Percentiles rank a stretch among this genome's conserved stretches.
Conservation (phyloP, 495 filamentous ascomycete species). For the Recurvomyces mirabilis region DNA sequence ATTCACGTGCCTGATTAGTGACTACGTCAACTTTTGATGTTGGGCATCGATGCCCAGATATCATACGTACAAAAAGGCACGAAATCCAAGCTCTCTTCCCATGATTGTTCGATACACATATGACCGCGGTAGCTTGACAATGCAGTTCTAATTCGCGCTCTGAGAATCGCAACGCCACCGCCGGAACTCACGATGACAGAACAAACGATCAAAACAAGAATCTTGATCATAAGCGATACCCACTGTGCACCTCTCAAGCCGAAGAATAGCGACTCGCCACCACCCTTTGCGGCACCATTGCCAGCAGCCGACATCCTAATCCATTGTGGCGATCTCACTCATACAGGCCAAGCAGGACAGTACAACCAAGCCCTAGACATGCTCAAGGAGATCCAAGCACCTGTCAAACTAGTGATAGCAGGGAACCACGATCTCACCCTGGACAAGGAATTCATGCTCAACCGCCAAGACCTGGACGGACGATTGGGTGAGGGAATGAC, state of each 20-base stretch:
- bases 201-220: slow-evolving; percentile 18
- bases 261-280: slow-evolving; percentile 2
- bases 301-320: slow-evolving; percentile 53
- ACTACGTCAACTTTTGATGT: no score
- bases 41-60: no score
- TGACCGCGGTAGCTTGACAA: no score
- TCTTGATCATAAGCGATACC: slow-evolving; percentile 31
- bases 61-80: no score
- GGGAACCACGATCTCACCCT: slow-evolving; percentile 73
- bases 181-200: background rate
- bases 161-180: no score
- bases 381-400: slow-evolving; percentile 45
- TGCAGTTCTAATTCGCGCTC: no score
- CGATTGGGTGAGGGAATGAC: no score
- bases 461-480: slow-evolving; percentile 2
- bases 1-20: no score
- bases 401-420: slow-evolving; percentile 67
- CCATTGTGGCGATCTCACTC: slow-evolving; percentile 66
- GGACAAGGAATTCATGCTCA: slow-evolving; percentile 33
- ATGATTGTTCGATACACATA: no score
- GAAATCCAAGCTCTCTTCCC: no score
- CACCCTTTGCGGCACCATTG: slow-evolving; percentile 23
- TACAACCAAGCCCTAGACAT: slow-evolving; percentile 43
- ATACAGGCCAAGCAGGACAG: slow-evolving; percentile 45
- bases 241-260: slow-evolving; percentile 17